Percentiles rank a stretch among this genome's conserved stretches.
phyloP scores from a whole-genome alignment of 805 yeast species.

The Yarrowia sp. region DNA sequence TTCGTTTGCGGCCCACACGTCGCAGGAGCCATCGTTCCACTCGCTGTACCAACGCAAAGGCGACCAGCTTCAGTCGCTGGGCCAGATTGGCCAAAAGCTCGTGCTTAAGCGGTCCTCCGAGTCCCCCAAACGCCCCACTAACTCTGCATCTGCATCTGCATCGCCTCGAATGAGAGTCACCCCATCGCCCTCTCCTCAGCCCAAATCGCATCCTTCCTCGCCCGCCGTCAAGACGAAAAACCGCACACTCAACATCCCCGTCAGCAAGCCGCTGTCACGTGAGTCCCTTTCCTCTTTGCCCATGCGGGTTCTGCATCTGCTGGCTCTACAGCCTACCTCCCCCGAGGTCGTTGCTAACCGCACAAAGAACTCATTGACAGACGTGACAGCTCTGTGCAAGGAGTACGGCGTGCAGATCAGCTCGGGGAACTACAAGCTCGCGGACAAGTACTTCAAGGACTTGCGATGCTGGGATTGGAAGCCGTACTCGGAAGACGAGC shows the following conservation, averaged over 20 bases:
- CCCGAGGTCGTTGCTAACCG: conserved; percentile 36
- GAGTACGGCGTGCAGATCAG: conserved; percentile 32
- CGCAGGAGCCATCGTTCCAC: conserved; percentile 23
- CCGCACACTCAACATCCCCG: conserved; percentile 28
- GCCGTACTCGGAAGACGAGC: conserved; percentile 38
- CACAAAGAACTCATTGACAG: conserved; percentile 35
- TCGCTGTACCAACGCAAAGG: conserved; percentile 10
- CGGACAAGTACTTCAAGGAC: conserved; percentile 35
- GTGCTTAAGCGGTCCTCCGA: conserved; percentile 23
- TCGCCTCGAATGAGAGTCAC: conserved; percentile 19
- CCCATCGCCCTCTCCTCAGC: conserved; percentile 4
- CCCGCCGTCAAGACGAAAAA: conserved; percentile 13
- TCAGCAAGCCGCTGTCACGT: conserved; percentile 30
- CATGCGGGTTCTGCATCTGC: conserved; percentile 44
- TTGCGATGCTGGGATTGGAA: conserved; percentile 41
- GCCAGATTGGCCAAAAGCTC: conserved; percentile 17
- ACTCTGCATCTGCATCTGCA: conserved; percentile 26
- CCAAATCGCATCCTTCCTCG: conserved; percentile 20
- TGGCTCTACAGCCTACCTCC: conserved; percentile 50
- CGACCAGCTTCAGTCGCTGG: conserved; percentile 1
- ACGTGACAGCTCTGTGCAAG: conserved; percentile 36
- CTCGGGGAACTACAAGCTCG: conserved; percentile 29
- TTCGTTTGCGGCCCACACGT: conserved; percentile 16
- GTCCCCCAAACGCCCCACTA: conserved; percentile 24
- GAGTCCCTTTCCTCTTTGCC: conserved; percentile 32